Conservation (phyloP, 805 yeast genomes). For the Candida endomychidarum region DNA sequence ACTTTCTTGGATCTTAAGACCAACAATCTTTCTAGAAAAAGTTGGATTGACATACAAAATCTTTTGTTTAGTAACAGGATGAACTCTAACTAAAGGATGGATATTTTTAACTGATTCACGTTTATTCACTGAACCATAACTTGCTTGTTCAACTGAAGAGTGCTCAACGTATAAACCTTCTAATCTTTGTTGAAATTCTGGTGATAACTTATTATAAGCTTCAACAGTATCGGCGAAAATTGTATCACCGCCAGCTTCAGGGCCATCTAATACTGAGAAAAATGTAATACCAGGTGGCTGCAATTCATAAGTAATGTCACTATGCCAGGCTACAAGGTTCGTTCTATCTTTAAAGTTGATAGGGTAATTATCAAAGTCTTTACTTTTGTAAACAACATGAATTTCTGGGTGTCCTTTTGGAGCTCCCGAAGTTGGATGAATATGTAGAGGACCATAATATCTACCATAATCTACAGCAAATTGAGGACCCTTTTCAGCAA, state of each 20-base stretch:
- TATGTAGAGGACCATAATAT: conserved; percentile 40
- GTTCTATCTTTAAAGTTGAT: conserved; percentile 21
- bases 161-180: conserved; percentile 38
- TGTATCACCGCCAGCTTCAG: conserved; percentile 42
- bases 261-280: conserved; percentile 37
- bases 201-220: conserved; percentile 40
- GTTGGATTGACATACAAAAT: conserved; percentile 35
- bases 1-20: conserved; percentile 39
- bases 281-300: conserved; percentile 42
- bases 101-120: conserved; percentile 36
- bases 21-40: conserved; percentile 37
- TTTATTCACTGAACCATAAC: conserved; percentile 30
- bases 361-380: conserved; percentile 16
- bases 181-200: conserved; percentile 34
- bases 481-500: conserved; percentile 40
- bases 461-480: conserved; percentile 32
- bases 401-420: conserved; percentile 32
- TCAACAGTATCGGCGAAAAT: conserved; percentile 39
- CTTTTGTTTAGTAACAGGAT: conserved; percentile 40
- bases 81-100: conserved; percentile 40
- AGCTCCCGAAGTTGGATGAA: conserved; percentile 46
- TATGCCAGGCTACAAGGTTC: conserved; percentile 34
- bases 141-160: conserved; percentile 38
- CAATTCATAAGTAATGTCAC: conserved; percentile 41
- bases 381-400: conserved; percentile 28